A percentile compares a stretch with the other conserved stretches of the same genome.
Conservation (phyloP, 2,329 filamentous ascomycete species). For the Tolypocladium ovalisporum region DNA sequence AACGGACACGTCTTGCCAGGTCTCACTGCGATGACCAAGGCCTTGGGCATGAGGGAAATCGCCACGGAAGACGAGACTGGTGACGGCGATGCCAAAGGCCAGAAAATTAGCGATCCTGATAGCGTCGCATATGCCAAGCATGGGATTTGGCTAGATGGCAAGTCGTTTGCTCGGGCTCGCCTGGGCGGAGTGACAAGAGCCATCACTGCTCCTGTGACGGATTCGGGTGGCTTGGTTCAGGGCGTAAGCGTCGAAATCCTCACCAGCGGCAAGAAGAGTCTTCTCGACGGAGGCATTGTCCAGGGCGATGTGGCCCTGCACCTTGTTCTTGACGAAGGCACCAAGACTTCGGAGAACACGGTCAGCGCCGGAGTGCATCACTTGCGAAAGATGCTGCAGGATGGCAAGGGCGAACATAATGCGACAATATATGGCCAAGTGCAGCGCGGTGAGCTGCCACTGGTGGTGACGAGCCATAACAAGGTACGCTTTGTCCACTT, state of each 20-base stretch:
- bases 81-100: not conserved
- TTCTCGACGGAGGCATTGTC: not conserved
- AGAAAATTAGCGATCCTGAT: constrained; percentile 13
- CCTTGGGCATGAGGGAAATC: not conserved
- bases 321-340: constrained; percentile 19
- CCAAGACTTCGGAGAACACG: constrained; percentile 15
- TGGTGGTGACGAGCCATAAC: constrained; percentile 27
- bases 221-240: constrained; percentile 17
- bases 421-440: constrained; percentile 23
- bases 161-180: constrained; percentile 26
- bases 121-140: constrained; percentile 27
- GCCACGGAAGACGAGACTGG: not conserved
- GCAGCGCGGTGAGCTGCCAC: constrained; percentile 23
- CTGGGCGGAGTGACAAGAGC: constrained; percentile 32
- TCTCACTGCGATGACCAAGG: not conserved
- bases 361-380: constrained; percentile 16
- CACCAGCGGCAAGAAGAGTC: not conserved
- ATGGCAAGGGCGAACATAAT: constrained; percentile 22
- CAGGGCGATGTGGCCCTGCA: not conserved
- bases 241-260: constrained; percentile 18
- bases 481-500: constrained; percentile 26
- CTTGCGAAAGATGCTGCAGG: constrained; percentile 23
- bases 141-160: constrained; percentile 27
- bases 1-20: not conserved
- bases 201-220: constrained; percentile 24